phyloP scores from a whole-genome alignment of 1,139 yeast genomes.

The Nakaseomyces kungkrabaensis region DNA sequence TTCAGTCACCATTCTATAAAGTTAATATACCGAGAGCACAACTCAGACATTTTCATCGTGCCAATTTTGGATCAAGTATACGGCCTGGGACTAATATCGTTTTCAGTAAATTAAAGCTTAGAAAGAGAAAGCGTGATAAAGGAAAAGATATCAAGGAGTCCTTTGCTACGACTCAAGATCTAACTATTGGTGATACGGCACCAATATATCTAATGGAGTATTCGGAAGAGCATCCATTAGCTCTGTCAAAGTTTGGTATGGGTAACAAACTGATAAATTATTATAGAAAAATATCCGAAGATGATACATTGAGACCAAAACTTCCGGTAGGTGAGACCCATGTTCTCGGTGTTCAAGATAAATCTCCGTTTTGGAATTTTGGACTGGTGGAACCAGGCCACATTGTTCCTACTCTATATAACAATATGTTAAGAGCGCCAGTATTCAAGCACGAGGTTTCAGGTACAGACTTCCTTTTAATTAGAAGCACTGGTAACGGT shows the following conservation, averaged over 20 bases:
- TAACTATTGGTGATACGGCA: slow-evolving; percentile 78
- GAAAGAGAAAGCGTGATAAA: slow-evolving; percentile 84
- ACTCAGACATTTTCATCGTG: slow-evolving; percentile 73
- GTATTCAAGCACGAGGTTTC: slow-evolving; percentile 75
- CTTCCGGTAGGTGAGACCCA: slow-evolving; percentile 89
- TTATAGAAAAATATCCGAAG: slow-evolving; percentile 73
- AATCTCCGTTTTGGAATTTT: slow-evolving; percentile 97
- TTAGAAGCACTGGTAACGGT: slow-evolving; percentile 76
- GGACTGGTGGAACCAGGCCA: slow-evolving; percentile 95
- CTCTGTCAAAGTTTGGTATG: slow-evolving; percentile 88
- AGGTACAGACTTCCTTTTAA: slow-evolving; percentile 70
- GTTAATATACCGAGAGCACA: slow-evolving; percentile 63
- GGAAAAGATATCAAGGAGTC: slow-evolving; percentile 73
- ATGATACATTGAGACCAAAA: slow-evolving; percentile 81
- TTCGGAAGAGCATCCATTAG: slow-evolving; percentile 80
- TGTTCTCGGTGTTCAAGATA: slow-evolving; percentile 87
- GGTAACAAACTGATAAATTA: slow-evolving; percentile 88
- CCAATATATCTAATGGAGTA: slow-evolving; percentile 75
- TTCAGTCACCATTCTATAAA: slow-evolving; percentile 88
- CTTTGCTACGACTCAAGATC: slow-evolving; percentile 59
- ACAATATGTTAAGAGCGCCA: slow-evolving; percentile 88
- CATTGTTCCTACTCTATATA: slow-evolving; percentile 86
- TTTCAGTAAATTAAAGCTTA: slow-evolving; percentile 64
- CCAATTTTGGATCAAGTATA: slow-evolving; percentile 47
- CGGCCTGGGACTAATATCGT: slow-evolving; percentile 70